Conservation (phyloP, 495 filamentous ascomycete species). For the Tuber calosporum region DNA sequence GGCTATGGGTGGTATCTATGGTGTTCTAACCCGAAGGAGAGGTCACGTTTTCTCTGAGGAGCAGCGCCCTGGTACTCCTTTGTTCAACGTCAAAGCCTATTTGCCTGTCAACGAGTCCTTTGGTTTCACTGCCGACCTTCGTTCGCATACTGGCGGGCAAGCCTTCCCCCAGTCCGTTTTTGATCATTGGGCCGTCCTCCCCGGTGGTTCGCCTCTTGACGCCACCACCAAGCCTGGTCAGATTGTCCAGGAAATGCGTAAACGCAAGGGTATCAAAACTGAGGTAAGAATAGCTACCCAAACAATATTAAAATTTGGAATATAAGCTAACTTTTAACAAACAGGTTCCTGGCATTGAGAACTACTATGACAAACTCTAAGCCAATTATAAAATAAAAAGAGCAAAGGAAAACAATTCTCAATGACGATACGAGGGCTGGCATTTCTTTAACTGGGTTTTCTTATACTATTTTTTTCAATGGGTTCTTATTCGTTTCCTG, state of each 20-base stretch:
- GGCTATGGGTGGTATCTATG: slow-evolving; percentile 99
- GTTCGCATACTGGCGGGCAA: slow-evolving; percentile 85
- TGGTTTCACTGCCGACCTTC: slow-evolving; percentile 98
- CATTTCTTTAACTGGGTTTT: slow-evolving; percentile 5
- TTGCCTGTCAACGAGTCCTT: slow-evolving; percentile 99
- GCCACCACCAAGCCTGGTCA: slow-evolving; percentile 73
- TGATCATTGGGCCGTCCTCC: slow-evolving; percentile 93
- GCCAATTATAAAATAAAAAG: background rate
- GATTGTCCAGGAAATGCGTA: slow-evolving; percentile 81
- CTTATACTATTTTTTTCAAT: slow-evolving; percentile 4
- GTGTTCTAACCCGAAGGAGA: slow-evolving; percentile 94
- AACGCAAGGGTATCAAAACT: slow-evolving; percentile 99
- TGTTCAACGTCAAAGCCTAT: slow-evolving; percentile 99
- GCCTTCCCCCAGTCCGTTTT: slow-evolving; percentile 98
- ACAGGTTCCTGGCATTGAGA: slow-evolving; percentile 48
- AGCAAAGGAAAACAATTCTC: too few relatives aligned
- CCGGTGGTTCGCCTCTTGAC: slow-evolving; percentile 91
- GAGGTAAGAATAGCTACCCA: slow-evolving; percentile 44
- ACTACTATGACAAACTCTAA: slow-evolving; percentile 99
- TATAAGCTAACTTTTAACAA: slow-evolving; percentile 38
- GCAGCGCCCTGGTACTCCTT: slow-evolving; percentile 95
- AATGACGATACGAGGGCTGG: background rate
- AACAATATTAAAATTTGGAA: background rate
- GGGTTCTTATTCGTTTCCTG: background rate
- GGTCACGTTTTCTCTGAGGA: slow-evolving; percentile 98